A percentile compares a stretch with the other conserved stretches of the same genome.
Evolutionary conservation across 768 basidiomycete species (phyloP).

Genomic region (Megacollybia marginata): DNA sequence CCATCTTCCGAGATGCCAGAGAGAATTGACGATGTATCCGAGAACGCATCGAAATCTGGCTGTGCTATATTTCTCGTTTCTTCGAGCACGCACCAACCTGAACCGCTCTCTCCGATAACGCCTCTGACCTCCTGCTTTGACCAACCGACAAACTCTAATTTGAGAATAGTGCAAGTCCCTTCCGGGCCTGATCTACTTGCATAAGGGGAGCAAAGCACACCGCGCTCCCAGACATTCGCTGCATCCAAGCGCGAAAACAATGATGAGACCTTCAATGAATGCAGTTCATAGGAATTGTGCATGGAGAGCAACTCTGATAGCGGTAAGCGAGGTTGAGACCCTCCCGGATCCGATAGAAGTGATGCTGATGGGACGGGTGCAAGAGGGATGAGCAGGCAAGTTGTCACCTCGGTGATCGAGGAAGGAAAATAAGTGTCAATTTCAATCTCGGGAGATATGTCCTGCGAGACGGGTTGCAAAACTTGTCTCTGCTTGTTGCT

Average conservation of each 20-base stretch:
- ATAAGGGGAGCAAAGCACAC: conserved; percentile 56
- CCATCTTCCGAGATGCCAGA: conserved; percentile 14
- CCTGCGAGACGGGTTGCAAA: not conserved
- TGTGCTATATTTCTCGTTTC: conserved; percentile 30
- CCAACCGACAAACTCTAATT: conserved; percentile 73
- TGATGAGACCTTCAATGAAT: conserved; percentile 57
- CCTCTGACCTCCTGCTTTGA: conserved; percentile 53
- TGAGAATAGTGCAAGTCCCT: conserved; percentile 59
- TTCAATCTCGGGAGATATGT: conserved; percentile 18
- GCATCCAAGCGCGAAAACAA: conserved; percentile 68
- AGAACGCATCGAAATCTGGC: conserved; percentile 19
- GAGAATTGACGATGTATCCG: conserved; percentile 22
- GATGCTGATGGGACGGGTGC: conserved; percentile 70
- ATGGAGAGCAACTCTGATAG: conserved; percentile 42
- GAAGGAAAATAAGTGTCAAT: conserved; percentile 60
- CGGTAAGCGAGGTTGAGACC: conserved; percentile 40
- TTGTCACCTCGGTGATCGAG: conserved; percentile 36
- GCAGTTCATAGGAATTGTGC: conserved; percentile 45
- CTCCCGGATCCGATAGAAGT: conserved; percentile 27
- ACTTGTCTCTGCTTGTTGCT: conserved; percentile 1
- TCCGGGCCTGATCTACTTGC: conserved; percentile 30
- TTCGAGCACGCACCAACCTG: conserved; percentile 71
- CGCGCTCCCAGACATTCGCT: conserved; percentile 58
- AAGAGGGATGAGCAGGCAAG: conserved; percentile 68
- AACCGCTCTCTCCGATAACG: conserved; percentile 64